These are phyloP conservation scores for Lasiosphaeris hirsuta DNA, from an alignment of 495 filamentous ascomycete species.

Conservation along the genomic window DNA sequence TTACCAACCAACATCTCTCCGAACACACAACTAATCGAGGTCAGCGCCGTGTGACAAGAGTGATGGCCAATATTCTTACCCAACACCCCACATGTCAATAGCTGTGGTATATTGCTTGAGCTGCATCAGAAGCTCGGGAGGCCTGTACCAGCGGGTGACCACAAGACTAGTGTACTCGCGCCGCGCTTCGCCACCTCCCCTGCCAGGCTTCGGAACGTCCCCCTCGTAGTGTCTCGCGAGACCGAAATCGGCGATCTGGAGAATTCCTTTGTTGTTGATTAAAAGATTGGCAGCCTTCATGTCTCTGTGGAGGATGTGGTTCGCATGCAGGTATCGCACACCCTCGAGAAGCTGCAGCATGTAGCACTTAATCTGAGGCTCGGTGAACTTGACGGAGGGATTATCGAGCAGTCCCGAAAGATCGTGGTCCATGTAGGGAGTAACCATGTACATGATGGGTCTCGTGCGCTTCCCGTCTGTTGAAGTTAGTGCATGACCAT, in stretches of 20 bases:
- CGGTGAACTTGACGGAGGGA: constrained; percentile 77
- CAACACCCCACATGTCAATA: constrained; percentile 98
- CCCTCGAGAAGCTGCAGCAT: constrained; percentile 92
- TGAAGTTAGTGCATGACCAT: constrained; percentile 11
- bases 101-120: constrained; percentile 88
- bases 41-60: constrained; percentile 19
- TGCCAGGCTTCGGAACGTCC: constrained; percentile 69
- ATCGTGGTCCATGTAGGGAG: constrained; percentile 98
- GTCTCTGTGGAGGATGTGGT: constrained; percentile 87
- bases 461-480: constrained; percentile 73
- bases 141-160: constrained; percentile 95
- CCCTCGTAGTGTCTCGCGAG: constrained; percentile 93
- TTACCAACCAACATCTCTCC: constrained; percentile 96
- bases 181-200: constrained; percentile 77
- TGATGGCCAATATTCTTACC: constrained; percentile 49
- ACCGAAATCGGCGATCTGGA: constrained; percentile 97
- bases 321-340: constrained; percentile 83
- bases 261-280: constrained; percentile 88
- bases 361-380: constrained; percentile 96
- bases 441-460: constrained; percentile 96
- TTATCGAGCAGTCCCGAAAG: constrained; percentile 95
- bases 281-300: constrained; percentile 99
- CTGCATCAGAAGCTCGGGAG: constrained; percentile 86
- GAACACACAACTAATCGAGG: constrained; percentile 74
- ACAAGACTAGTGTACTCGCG: constrained; percentile 93